phyloP scores from a whole-genome alignment of 441 rosid species.

The Erodium texanum region DNA sequence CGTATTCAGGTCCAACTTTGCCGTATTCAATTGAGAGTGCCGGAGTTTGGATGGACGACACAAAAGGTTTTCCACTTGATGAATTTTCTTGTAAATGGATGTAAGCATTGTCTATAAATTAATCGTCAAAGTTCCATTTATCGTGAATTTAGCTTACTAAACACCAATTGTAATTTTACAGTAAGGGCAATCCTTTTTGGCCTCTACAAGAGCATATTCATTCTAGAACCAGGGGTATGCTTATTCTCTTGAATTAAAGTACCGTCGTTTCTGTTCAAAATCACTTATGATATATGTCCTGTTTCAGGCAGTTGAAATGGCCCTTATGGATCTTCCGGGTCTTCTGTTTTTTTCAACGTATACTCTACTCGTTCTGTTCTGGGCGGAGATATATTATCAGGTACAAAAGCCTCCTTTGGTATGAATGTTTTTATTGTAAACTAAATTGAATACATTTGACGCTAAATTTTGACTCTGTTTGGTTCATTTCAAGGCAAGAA shows the following conservation, averaged over 20 bases:
- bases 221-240: slow-evolving; percentile 37
- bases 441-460: not conserved
- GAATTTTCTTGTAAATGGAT: slow-evolving; percentile 67
- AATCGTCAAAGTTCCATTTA: slow-evolving; percentile 1
- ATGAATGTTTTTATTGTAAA: not conserved
- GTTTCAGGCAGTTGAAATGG: slow-evolving; percentile 36
- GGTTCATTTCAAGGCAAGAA: slow-evolving; percentile 39
- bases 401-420: slow-evolving; percentile 16
- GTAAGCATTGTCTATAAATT: slow-evolving; percentile 25
- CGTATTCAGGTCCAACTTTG: slow-evolving; percentile 45
- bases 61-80: slow-evolving; percentile 80
- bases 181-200: slow-evolving; percentile 50
- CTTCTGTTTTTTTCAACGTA: slow-evolving; percentile 20
- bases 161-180: slow-evolving; percentile 19
- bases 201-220: slow-evolving; percentile 41
- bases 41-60: slow-evolving; percentile 78
- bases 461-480: not conserved
- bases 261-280: too few species aligned
- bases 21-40: slow-evolving; percentile 69
- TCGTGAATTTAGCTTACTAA: slow-evolving; percentile 10
- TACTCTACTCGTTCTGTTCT: not conserved
- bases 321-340: slow-evolving; percentile 45
- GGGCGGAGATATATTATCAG: slow-evolving; percentile 45
- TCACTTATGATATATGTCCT: slow-evolving; percentile 4
- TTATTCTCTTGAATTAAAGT: not conserved